Percentiles rank a stretch among this genome's conserved stretches.
These are phyloP conservation scores for Sporobolomyces phaffii DNA, from an alignment of 768 basidiomycete genomes.

Conservation along the genomic window DNA sequence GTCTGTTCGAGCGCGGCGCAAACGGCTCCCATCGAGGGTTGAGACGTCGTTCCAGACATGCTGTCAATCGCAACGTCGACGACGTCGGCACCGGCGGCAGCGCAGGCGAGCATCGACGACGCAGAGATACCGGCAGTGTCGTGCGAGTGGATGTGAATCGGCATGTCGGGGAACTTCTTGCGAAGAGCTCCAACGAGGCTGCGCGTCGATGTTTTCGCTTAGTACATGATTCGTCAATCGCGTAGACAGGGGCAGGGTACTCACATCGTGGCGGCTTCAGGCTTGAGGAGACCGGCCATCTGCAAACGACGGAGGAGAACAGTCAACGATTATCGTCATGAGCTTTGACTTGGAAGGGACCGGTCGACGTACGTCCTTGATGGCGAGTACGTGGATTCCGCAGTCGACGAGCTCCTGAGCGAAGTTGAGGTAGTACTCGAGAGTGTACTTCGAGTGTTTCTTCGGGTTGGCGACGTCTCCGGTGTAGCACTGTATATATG, in stretches of 20 bases:
- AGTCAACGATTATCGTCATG: neutral
- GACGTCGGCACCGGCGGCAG: constrained; percentile 94
- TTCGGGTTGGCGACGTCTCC: constrained; percentile 92
- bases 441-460: constrained; percentile 85
- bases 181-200: constrained; percentile 91
- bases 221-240: too few relatives aligned
- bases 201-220: neutral
- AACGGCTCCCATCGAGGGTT: constrained; percentile 98
- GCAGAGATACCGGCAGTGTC: constrained; percentile 97
- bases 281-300: constrained; percentile 72
- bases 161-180: constrained; percentile 90
- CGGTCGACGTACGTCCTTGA: constrained; percentile 86
- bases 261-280: constrained; percentile 82
- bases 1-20: constrained; percentile 93
- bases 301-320: neutral
- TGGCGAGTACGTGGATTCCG: constrained; percentile 91
- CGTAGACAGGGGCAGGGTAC: too few relatives aligned
- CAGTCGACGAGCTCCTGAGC: constrained; percentile 64
- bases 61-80: constrained; percentile 98
- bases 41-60: constrained; percentile 97
- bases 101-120: constrained; percentile 93
- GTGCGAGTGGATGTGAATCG: constrained; percentile 98
- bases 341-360: neutral
- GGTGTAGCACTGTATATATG: constrained; percentile 65
- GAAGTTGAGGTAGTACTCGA: constrained; percentile 95